Evolutionary conservation across 331 rosid genomes (phyloP).

Genomic region (Erythrophleum ivorense): DNA sequence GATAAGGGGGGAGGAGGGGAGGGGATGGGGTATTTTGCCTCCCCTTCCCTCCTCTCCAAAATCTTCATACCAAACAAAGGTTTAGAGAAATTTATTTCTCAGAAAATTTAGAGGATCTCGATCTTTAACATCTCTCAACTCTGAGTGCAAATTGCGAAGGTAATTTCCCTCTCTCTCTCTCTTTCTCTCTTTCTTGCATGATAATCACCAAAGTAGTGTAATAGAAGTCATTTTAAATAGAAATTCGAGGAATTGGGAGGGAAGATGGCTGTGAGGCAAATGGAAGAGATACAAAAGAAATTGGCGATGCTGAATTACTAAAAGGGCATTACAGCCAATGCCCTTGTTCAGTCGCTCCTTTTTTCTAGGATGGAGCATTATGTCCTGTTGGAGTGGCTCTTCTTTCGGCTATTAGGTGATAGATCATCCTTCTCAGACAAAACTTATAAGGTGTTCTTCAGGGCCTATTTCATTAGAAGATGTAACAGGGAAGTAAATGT

Average conservation of each 20-base stretch:
- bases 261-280: conserved; percentile 78
- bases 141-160: neutral
- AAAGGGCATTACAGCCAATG: conserved; percentile 60
- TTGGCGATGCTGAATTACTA: conserved; percentile 73
- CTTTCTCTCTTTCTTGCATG: neutral
- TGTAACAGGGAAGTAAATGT: too few species aligned
- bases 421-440: conserved; percentile 88
- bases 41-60: too few species aligned
- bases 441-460: conserved; percentile 57
- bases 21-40: too few species aligned
- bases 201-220: neutral
- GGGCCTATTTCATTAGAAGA: too few species aligned
- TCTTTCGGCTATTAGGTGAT: conserved; percentile 90
- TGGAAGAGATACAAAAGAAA: conserved; percentile 93
- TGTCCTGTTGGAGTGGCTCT: conserved; percentile 96
- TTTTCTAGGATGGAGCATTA: conserved; percentile 98
- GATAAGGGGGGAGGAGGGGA: too few species aligned
- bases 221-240: conserved; percentile 23
- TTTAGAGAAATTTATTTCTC: neutral
- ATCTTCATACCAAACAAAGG: too few species aligned
- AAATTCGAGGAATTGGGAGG: neutral
- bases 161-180: neutral
- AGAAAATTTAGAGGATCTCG: too few species aligned
- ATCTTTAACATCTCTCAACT: neutral
- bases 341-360: conserved; percentile 89